Evolutionary conservation across 495 filamentous ascomycete genomes (phyloP), one percentile per base, ranked within the genome.

Genomic region (Aspergillus baeticus): DNA sequence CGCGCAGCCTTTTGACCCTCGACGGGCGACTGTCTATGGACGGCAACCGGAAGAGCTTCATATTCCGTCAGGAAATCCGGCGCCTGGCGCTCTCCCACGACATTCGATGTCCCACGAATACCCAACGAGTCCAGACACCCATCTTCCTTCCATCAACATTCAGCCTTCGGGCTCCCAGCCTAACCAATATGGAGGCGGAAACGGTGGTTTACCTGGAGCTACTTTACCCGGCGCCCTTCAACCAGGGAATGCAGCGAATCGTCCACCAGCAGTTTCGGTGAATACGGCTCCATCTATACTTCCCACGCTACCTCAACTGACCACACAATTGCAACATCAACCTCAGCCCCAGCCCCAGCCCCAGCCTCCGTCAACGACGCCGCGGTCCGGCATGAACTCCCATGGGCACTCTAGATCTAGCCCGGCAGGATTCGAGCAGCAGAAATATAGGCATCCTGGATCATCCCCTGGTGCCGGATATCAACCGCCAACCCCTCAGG

Each of bases 361-460:
- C 55, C 69, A 63, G 38, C 79, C 83, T 47, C 87, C 88, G 59
- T 84, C 87, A 55, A 70, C 82, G 8, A 82, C 84, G 15, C 84
- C 88, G 29, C 87, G 91, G 53, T 77, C 87, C 5, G 82, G 81
- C 57, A 81, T 82, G 53, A 86, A 85, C 58, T 76, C 82, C 26
- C 85, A 87, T 63, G 75, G 71, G 55, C 91, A 96, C 70, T 92
- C 92, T 38, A 81, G 90, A 52, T 95, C 91, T 35, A 96, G 90
- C 67, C 92, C 92, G 21, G 85, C 88, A 2, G 87, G 88, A 34
- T 84, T 92, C 46, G 83, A 89, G 42, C 80, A 85, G 42, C 78
- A 85, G 35, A 81, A 84, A 61, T 94, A 93, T 71, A 78, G 82
- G 34, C 84, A 88, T 38, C 92, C 87, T 57, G 82, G 85, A 44